Base-by-base conservation (phyloP, 2,329 filamentous ascomycete genomes). In the Mariannaea sp. region DNA sequence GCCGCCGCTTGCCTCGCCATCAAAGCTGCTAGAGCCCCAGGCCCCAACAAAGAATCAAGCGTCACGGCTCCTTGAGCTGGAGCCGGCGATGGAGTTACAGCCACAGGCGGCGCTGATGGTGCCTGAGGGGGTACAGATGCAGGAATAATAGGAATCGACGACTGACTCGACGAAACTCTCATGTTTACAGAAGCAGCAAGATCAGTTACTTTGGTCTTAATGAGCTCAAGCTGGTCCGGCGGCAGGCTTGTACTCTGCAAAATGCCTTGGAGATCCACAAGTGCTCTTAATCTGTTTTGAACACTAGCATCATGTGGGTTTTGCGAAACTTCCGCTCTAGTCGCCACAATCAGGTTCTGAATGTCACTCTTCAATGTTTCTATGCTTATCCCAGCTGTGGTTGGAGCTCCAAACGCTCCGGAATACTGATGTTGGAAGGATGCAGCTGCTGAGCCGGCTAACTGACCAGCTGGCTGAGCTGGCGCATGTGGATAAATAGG, bases 311-410 rank as follows among this genome's bases (percentile, higher is more conserved):
- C 89, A 78, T 87, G 83, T 56, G 88, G 88, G 70, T 86, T 90
- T 61, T 83, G 83, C 61, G 87, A 86, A 75, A 90, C 88, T 67
- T 92, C 87, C 61, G 81, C 80, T 75, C 87, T 87, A 60, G 88
- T 86, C 62, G 83, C 83, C 67, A 80, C 74, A 70, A 96, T 90
- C 65, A 96, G 79, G 67, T 83, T 85, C 66, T 89, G 85, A 70
- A 97, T 87, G 75, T 97, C 92, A 76, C 82, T 83, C 75, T 90
- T 91, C 72, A 97, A 80, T 68, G 85, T 83, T 68, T 89, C 87
- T 77, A 89, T 77, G 75, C 84, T 85, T 76, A 81, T 78, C 62
- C 79, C 79, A 68, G 71, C 69, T 60, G 73, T 71, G 49, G 70
- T 65, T 63, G 69, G 59, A 20, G 52, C 36, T 41, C 71, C 70